Evolutionary conservation across 768 basidiomycete species (phyloP).

Genomic region (Leccinum boreale): DNA sequence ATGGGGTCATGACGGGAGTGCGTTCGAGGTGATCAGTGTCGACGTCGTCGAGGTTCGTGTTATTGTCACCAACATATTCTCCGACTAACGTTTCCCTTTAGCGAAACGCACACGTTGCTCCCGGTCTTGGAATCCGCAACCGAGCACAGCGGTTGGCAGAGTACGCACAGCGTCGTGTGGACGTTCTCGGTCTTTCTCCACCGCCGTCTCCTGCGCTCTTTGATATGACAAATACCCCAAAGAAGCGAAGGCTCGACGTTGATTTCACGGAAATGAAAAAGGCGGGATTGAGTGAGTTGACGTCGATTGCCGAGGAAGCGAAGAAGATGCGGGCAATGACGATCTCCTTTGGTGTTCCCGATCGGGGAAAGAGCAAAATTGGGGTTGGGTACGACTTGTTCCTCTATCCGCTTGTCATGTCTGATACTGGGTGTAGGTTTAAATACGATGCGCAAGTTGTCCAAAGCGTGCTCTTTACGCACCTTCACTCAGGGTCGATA

Average conservation of each 20-base stretch:
- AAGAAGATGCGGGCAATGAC: conserved; percentile 43
- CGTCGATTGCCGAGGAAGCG: conserved; percentile 36
- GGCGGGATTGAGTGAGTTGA: conserved; percentile 19
- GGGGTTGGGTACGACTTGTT: conserved; percentile 43
- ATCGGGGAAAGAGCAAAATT: conserved; percentile 30
- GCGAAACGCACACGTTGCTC: conserved; percentile 50
- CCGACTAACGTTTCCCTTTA: conserved; percentile 22
- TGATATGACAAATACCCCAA: conserved; percentile 36
- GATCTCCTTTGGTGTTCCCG: conserved; percentile 44
- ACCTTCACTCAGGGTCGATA: conserved; percentile 15
- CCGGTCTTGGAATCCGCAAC: conserved; percentile 57
- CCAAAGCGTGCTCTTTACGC: conserved; percentile 44
- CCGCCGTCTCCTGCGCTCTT: conserved; percentile 28
- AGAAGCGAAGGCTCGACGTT: conserved; percentile 22
- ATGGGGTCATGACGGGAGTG: conserved; percentile 75
- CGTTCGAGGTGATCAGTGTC: conserved; percentile 65
- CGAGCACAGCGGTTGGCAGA: conserved; percentile 66
- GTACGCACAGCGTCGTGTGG: conserved; percentile 57
- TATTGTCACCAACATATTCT: neutral
- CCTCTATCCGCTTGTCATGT: neutral
- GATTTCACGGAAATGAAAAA: conserved; percentile 23
- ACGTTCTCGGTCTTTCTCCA: conserved; percentile 35
- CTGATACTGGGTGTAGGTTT: conserved; percentile 35
- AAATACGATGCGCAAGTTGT: conserved; percentile 50
- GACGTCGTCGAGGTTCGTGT: conserved; percentile 60